These are phyloP conservation scores for Boletus eberwhitei DNA, from an alignment of 768 basidiomycete genomes.

Conservation along the genomic window DNA sequence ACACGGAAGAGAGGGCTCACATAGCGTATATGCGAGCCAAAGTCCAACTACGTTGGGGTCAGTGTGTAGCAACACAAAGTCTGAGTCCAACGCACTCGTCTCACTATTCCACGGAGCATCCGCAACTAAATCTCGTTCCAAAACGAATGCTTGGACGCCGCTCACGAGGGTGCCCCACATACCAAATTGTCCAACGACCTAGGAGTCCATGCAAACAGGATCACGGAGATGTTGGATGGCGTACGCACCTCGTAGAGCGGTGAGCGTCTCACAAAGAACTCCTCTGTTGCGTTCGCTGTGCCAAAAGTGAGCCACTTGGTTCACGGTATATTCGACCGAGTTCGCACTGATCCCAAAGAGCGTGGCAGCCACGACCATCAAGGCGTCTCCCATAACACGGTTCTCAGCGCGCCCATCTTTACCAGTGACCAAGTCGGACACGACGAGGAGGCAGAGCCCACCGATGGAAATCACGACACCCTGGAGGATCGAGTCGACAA, in stretches of 20 bases:
- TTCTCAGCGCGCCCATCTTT: slow-evolving; percentile 65
- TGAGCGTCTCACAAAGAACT: slow-evolving; percentile 75
- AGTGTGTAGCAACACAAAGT: slow-evolving; percentile 32
- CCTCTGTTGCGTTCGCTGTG: slow-evolving; percentile 82
- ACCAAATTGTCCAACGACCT: slow-evolving; percentile 82
- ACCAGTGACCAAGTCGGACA: slow-evolving; percentile 69
- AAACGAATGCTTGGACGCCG: slow-evolving; percentile 65
- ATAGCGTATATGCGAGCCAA: slow-evolving; percentile 42
- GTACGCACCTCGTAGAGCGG: slow-evolving; percentile 69
- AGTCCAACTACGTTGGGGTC: slow-evolving; percentile 42
- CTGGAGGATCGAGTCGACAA: slow-evolving; percentile 29
- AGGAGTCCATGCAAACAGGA: neutral
- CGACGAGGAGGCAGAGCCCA: slow-evolving; percentile 76
- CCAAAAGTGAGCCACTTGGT: slow-evolving; percentile 1
- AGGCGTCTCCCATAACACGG: slow-evolving; percentile 72
- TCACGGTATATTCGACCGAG: neutral
- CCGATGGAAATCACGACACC: slow-evolving; percentile 68
- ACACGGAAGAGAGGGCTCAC: slow-evolving; percentile 13
- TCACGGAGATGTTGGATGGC: neutral
- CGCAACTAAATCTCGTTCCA: slow-evolving; percentile 66
- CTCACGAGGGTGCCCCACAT: slow-evolving; percentile 80
- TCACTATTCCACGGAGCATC: slow-evolving; percentile 65
- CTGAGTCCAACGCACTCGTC: slow-evolving; percentile 47
- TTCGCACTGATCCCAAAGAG: slow-evolving; percentile 79
- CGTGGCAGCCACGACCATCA: slow-evolving; percentile 83